Evolutionary conservation across 352 stramenopile genomes (phyloP), one percentile per base, ranked within the genome.

Genomic region (Pseudoperonospora humuli): DNA sequence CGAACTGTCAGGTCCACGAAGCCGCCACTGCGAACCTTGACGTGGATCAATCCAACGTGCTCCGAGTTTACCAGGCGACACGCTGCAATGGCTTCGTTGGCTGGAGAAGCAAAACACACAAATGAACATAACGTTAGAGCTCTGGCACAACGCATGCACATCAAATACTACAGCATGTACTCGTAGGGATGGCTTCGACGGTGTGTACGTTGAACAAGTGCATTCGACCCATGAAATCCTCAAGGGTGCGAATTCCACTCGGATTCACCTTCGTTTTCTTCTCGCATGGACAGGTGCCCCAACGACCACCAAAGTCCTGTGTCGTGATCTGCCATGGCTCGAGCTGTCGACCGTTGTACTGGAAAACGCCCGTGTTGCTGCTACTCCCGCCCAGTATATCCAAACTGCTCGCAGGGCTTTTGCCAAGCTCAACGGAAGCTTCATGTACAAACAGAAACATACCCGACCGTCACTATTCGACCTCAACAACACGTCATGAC

Each of bases 321-420:
- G 83, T 94, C 15, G 76, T 90, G 50, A 94, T 92, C 56, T 81
- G 69, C 77, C 78, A 92, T 39, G 79, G 61, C 64, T 93, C 77
- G 6, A 94, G 43, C 20, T 70, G 39, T 13, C 76, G 81, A 9
- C 81, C 80, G 36, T 90, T 88, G 58, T 86, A 89, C 55, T 90
- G 74, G 60, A 93, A 91, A 2, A 50, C 59, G 15, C 36, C 23
- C n/a, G 45, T 43, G 38, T 36, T 58, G 45, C 37, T 60, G 46
- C 50, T 64, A 45, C 60, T 64, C n/a, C 59, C 50, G 10, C 60
- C 47, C 38, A 69, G 24, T 19, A 62, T 48, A 26, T 74, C 44
- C 21, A 64, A 34, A 39, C 51, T 51, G 23, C 46, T 67, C 26
- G 29, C 55, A n/a, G 50, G 43, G 26, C 54, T 71, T 35, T 55